Evolutionary conservation across 441 rosid genomes (phyloP).

Genomic region (Raphanus hybrid): DNA sequence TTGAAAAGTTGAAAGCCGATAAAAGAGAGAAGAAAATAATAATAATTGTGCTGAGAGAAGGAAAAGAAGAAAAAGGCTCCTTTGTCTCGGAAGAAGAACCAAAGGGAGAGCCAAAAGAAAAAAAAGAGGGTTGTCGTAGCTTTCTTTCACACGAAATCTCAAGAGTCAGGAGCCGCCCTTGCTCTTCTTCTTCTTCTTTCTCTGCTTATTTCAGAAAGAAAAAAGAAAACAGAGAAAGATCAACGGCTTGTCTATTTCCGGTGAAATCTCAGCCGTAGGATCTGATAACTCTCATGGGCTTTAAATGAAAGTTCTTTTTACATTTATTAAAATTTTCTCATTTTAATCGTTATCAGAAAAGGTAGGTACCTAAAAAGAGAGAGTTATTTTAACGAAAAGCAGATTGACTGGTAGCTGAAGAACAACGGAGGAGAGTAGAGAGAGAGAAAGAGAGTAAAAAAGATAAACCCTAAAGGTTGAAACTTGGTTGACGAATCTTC

Average conservation of each 20-base stretch:
- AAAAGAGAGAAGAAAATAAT: not conserved
- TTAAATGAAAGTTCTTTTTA: conserved; percentile 11
- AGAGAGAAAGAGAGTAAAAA: not conserved
- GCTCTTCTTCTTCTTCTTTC: not conserved
- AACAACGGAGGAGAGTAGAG: conserved; percentile 37
- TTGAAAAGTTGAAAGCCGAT: conserved; percentile 30
- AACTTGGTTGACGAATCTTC: conserved; percentile 42
- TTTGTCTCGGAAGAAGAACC: conserved; percentile 37
- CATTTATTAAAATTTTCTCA: not conserved
- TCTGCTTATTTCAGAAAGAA: conserved; percentile 13
- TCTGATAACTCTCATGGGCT: not conserved
- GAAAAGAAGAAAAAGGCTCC: conserved; percentile 23
- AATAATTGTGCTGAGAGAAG: conserved; percentile 22
- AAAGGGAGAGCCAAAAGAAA: not conserved
- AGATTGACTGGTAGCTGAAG: conserved; percentile 80
- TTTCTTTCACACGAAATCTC: conserved; percentile 40
- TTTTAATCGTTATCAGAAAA: conserved; percentile 42
- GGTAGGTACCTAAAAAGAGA: conserved; percentile 49
- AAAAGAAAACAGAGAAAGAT: not conserved
- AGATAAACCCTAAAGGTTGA: conserved; percentile 40
- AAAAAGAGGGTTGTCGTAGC: conserved; percentile 12
- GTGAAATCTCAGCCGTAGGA: conserved; percentile 32
- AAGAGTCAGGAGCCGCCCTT: conserved; percentile 39
- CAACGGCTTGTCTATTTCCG: conserved; percentile 29
- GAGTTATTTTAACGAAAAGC: conserved; percentile 35